Conservation (phyloP, 2,329 filamentous ascomycete species). For the Stromatinia cepivora region DNA sequence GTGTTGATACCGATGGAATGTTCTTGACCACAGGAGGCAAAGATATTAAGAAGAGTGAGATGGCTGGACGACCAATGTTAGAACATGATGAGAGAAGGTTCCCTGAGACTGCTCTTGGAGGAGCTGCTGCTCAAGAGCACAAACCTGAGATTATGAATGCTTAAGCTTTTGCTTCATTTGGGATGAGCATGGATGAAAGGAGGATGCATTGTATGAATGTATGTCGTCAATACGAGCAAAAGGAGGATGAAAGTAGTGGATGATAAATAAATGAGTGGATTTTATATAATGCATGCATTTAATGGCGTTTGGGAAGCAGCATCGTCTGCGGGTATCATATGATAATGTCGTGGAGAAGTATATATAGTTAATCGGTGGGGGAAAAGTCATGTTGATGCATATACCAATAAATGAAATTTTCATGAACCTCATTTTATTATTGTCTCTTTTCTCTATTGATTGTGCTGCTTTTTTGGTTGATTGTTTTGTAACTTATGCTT, state of each 20-base stretch:
- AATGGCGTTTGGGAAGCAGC: constrained; percentile 11
- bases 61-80: constrained; percentile 26
- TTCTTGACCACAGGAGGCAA: constrained; percentile 26
- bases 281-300: constrained; percentile 1
- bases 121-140: not conserved
- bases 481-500: not conserved
- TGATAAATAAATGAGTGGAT: not conserved
- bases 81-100: constrained; percentile 31
- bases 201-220: not conserved
- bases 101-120: constrained; percentile 22
- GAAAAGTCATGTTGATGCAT: not conserved
- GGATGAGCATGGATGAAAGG: not conserved
- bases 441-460: not conserved
- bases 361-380: constrained; percentile 2
- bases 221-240: not conserved
- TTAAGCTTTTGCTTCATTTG: not conserved
- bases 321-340: constrained; percentile 10
- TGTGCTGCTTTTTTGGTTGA: not conserved
- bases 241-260: not conserved
- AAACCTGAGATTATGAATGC: constrained; percentile 8
- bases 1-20: constrained; percentile 25
- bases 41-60: constrained; percentile 30
- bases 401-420: not conserved
- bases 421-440: not conserved
- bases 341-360: not conserved